Percentiles rank a stretch among this genome's conserved stretches.
These are phyloP conservation scores for Metschnikowia dekortorum DNA, from an alignment of 805 yeast species.

Conservation along the genomic window DNA sequence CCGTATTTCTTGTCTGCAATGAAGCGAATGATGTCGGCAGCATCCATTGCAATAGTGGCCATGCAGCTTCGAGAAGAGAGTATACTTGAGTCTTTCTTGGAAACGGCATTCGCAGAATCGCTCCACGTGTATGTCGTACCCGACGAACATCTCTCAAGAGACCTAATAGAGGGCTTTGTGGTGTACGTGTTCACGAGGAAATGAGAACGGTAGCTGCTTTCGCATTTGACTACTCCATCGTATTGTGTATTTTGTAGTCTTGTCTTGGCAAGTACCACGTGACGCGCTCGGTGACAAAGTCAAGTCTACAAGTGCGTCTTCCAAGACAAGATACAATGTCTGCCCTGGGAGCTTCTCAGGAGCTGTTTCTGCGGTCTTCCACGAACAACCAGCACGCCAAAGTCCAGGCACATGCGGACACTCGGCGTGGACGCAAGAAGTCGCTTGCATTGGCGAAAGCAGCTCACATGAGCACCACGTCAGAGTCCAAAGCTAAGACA, in stretches of 20 bases:
- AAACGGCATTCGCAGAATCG: constrained; percentile 22
- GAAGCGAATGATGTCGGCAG: constrained; percentile 26
- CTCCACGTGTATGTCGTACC: constrained; percentile 36
- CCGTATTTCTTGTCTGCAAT: constrained; percentile 46
- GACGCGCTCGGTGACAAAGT: background rate
- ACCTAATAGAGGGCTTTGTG: constrained; percentile 41
- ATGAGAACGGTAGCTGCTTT: background rate
- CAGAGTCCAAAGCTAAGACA: background rate
- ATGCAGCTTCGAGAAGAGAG: constrained; percentile 54
- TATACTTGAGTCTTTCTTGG: constrained; percentile 45
- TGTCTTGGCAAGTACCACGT: background rate
- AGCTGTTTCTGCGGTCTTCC: background rate
- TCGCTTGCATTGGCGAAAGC: constrained; percentile 1
- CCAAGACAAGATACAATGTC: constrained; percentile 1
- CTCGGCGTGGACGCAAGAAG: constrained; percentile 4
- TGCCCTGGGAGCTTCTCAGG: background rate
- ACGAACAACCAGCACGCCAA: background rate
- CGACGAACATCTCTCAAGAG: constrained; percentile 24
- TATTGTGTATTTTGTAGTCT: background rate
- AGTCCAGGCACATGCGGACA: background rate
- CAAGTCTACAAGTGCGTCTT: background rate
- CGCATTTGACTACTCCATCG: background rate
- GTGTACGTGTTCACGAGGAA: constrained; percentile 32
- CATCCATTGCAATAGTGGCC: constrained; percentile 35
- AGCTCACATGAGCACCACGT: background rate